These are phyloP conservation scores for Cyphellophora europaea DNA, from an alignment of 2,329 filamentous ascomycete genomes.

Conservation along the genomic window DNA sequence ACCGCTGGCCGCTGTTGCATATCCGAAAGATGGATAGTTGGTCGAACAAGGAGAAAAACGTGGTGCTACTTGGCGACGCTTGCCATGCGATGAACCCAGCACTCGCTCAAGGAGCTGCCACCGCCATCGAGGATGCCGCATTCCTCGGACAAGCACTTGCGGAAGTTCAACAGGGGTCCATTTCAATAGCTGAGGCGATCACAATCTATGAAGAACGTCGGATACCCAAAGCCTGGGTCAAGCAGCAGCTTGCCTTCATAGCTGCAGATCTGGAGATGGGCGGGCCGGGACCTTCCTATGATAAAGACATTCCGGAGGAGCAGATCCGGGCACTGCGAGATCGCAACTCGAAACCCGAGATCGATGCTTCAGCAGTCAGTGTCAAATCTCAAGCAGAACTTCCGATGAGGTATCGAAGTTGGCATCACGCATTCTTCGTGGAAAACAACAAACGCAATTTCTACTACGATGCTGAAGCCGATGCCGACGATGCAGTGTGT, in stretches of 20 bases:
- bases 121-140: slow-evolving; percentile 33
- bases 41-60: slow-evolving; percentile 29
- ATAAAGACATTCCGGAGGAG: no score
- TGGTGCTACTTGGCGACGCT: slow-evolving; percentile 31
- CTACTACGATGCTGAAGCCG: slow-evolving; percentile 12
- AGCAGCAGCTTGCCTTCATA: slow-evolving; percentile 28
- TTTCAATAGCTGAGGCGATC: slow-evolving; percentile 26
- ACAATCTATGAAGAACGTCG: slow-evolving; percentile 29
- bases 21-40: slow-evolving; percentile 29
- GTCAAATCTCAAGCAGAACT: not conserved
- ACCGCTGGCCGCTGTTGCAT: slow-evolving; percentile 33
- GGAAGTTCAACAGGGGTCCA: slow-evolving; percentile 23
- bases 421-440: slow-evolving; percentile 7
- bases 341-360: not conserved
- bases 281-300: not conserved
- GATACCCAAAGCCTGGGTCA: slow-evolving; percentile 32
- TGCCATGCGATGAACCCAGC: slow-evolving; percentile 27
- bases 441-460: slow-evolving; percentile 7
- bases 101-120: slow-evolving; percentile 32
- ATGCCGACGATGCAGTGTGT: slow-evolving; percentile 10
- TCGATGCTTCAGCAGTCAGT: not conserved
- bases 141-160: slow-evolving; percentile 29
- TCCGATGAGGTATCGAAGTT: slow-evolving; percentile 6
- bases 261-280: slow-evolving; percentile 2
- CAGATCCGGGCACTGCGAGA: no score